Evolutionary conservation across 129 eudicot species (phyloP), one percentile per base, ranked within the genome.

Genomic region (Cynara cardunculus): DNA sequence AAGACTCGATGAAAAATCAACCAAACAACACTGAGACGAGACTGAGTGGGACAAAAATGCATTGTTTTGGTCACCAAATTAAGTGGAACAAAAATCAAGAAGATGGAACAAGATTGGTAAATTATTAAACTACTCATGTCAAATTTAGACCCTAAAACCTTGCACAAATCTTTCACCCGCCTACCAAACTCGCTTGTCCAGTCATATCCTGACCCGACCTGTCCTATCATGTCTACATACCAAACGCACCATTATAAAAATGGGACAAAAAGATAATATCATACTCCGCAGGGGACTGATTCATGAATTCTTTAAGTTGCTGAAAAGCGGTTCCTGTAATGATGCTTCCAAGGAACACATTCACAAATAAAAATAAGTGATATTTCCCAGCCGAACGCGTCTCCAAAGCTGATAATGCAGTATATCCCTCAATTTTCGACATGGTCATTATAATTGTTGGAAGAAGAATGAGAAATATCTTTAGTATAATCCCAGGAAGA

Each of bases 281-380:
- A 75, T 88, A 94, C 98, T 90, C 97, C 56, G 92, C 76, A 26
- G 99, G 91, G 75, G 97, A 73, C 85, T 92, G 91, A 31, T 92
- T 81, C 21, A 90, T 66, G 73, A 94, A 90, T 27, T 39, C 83
- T 31, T 94, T 79, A 30, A 94, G 97, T 84, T 94, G 99, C 82
- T 94, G 88, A 78, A 94, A 93, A 53, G 99, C 99, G 3, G 97
- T 94, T 79, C 99, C 99, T 22, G 94, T 82, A 39, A 90, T 85
- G 78, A 94, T 87, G 85, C 97, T 92, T 85, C 92, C 97, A 74
- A 94, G 90, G 84, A 94, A 94, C 78, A 94, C 99, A 80, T 94
- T 94, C 4, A 94, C 96, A 72, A 94, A 84, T 77, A 94, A 13
- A 88, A 94, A 94, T 77, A 94, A 78, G 75, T 94, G 91, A 81